These are phyloP conservation scores for Spizellomyces sp. DNA, from an alignment of 192 early-diverging fungal species.

Conservation along the genomic window DNA sequence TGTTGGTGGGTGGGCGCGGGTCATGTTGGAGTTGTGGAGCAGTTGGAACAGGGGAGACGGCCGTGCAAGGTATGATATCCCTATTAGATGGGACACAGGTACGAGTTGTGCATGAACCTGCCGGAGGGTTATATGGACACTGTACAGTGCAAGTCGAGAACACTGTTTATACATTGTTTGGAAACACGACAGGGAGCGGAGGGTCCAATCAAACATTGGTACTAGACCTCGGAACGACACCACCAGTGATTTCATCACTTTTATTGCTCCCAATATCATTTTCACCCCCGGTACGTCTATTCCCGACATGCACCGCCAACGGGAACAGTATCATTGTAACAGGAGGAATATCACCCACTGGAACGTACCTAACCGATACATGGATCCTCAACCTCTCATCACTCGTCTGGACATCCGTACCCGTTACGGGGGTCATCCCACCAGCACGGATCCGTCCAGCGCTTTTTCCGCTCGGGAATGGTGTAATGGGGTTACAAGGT, in stretches of 20 bases:
- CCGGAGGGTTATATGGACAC: conserved; percentile 11
- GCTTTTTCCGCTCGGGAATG: background rate
- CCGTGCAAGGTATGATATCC: conserved; percentile 1
- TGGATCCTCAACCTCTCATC: background rate
- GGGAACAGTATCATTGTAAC: background rate
- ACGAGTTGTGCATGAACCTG: conserved; percentile 11
- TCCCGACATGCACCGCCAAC: background rate
- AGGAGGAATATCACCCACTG: background rate
- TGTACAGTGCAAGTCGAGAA: background rate
- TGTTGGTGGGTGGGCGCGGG: conserved; percentile 7
- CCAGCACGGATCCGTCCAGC: background rate
- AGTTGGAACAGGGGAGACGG: background rate
- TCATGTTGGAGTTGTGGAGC: conserved; percentile 5
- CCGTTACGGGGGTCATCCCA: background rate
- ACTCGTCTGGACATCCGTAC: background rate
- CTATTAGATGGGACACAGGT: background rate
- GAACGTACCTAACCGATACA: background rate
- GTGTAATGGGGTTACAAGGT: background rate
- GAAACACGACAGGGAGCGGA: background rate
- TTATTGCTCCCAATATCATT: background rate
- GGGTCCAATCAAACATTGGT: background rate
- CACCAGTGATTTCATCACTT: background rate
- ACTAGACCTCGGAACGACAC: background rate
- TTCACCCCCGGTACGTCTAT: background rate
- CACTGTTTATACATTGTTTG: conserved; percentile 6